Percentiles rank a stretch among this genome's conserved stretches.
phyloP scores from a whole-genome alignment of 495 filamentous ascomycete genomes.

The Glonium stellatum region DNA sequence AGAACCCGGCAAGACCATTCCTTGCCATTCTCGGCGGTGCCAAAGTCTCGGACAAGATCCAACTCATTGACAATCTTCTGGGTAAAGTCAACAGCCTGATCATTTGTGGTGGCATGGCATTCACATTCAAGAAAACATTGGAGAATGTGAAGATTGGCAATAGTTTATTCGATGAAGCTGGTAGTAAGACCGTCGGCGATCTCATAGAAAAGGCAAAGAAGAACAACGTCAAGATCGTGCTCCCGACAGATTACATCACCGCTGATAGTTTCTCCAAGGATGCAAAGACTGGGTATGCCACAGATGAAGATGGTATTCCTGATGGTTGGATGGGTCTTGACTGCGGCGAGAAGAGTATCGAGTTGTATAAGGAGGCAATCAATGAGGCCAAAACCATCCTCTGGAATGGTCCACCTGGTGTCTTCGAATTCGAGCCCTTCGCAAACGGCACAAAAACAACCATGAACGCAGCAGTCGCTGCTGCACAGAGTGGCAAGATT shows the following conservation, averaged over 20 bases:
- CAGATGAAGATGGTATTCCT: slow-evolving; percentile 82
- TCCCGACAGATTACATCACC: slow-evolving; percentile 92
- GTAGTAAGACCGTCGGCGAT: slow-evolving; percentile 82
- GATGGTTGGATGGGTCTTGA: slow-evolving; percentile 98
- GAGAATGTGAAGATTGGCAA: slow-evolving; percentile 84
- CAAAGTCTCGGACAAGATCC: slow-evolving; percentile 99
- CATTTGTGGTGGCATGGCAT: slow-evolving; percentile 97
- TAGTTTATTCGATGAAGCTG: slow-evolving; percentile 89
- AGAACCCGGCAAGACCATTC: slow-evolving; percentile 90
- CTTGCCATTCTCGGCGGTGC: slow-evolving; percentile 96
- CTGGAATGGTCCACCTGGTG: slow-evolving; percentile 93
- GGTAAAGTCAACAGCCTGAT: slow-evolving; percentile 94
- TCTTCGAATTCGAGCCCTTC: slow-evolving; percentile 96
- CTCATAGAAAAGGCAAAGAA: slow-evolving; percentile 94
- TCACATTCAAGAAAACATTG: slow-evolving; percentile 99
- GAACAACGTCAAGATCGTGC: slow-evolving; percentile 86
- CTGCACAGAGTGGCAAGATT: slow-evolving; percentile 72
- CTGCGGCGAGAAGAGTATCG: slow-evolving; percentile 77
- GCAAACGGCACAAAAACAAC: slow-evolving; percentile 83
- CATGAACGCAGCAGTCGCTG: slow-evolving; percentile 75
- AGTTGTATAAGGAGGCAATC: slow-evolving; percentile 81
- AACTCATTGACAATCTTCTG: slow-evolving; percentile 97
- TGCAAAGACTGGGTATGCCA: slow-evolving; percentile 72
- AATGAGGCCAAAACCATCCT: slow-evolving; percentile 89
- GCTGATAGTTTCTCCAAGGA: slow-evolving; percentile 90